Percentiles rank a stretch among this genome's conserved stretches.
phyloP scores from a whole-genome alignment of 2,329 filamentous ascomycete species.

The Fusarium foetens region DNA sequence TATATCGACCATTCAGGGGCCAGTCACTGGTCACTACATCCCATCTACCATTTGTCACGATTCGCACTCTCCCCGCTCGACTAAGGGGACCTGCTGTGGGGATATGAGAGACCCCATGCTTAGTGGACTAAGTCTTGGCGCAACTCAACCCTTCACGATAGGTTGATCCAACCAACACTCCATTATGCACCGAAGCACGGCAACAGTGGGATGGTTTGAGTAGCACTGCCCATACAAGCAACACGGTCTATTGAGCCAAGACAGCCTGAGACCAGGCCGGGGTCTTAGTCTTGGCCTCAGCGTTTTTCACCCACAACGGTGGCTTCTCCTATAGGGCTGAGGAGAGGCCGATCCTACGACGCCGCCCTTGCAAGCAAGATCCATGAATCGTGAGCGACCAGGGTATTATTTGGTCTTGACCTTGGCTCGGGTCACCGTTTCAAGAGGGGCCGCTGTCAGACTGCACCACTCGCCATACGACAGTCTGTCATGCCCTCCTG shows the following conservation, averaged over 20 bases:
- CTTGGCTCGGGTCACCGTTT: slow-evolving; percentile 8
- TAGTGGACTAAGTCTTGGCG: slow-evolving; percentile 22
- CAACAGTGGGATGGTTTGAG: slow-evolving; percentile 1
- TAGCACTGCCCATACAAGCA: not conserved
- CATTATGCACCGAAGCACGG: not conserved
- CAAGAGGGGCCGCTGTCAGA: slow-evolving; percentile 28
- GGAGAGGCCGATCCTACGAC: slow-evolving; percentile 14
- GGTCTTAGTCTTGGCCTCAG: not conserved
- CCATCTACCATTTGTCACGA: slow-evolving; percentile 24
- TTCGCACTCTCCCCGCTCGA: slow-evolving; percentile 9
- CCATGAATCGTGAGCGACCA: slow-evolving; percentile 20
- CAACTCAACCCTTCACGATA: slow-evolving; percentile 5
- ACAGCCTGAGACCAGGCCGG: not conserved
- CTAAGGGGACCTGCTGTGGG: slow-evolving; percentile 15
- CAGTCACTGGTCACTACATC: slow-evolving; percentile 13
- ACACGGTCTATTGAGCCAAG: not conserved
- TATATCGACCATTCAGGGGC: slow-evolving; percentile 20
- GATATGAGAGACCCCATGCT: slow-evolving; percentile 11
- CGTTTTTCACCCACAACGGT: not conserved
- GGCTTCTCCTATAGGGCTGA: slow-evolving; percentile 35
- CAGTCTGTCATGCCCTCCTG: slow-evolving; percentile 5
- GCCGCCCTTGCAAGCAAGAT: slow-evolving; percentile 32
- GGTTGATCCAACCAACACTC: not conserved
- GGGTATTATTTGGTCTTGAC: slow-evolving; percentile 10
- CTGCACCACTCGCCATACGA: slow-evolving; percentile 21